These are phyloP conservation scores for Ziziphus jujuba DNA, from an alignment of 306 rosid genomes.

Conservation along the genomic window DNA sequence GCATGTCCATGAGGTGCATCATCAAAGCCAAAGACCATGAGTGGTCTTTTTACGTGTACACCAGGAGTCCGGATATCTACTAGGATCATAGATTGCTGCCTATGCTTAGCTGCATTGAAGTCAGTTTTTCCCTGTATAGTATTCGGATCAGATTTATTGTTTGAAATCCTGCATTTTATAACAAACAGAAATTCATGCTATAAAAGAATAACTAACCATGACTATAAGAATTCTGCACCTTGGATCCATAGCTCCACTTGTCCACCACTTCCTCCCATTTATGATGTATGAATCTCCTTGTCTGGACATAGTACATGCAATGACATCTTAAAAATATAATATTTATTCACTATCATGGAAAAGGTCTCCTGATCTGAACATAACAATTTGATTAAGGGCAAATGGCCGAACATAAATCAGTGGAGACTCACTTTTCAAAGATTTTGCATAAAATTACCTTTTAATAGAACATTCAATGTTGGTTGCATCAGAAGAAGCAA, in stretches of 20 bases:
- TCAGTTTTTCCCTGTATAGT: slow-evolving; percentile 87
- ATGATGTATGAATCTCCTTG: slow-evolving; percentile 80
- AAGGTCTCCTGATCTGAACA: background rate
- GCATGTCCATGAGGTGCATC: slow-evolving; percentile 99
- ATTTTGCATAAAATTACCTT: slow-evolving; percentile 48
- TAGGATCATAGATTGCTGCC: slow-evolving; percentile 94
- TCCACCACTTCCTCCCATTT: slow-evolving; percentile 97
- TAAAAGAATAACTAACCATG: slow-evolving; percentile 67
- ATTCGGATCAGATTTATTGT: slow-evolving; percentile 27
- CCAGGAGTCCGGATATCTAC: slow-evolving; percentile 88
- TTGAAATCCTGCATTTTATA: slow-evolving; percentile 1
- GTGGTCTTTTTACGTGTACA: slow-evolving; percentile 74
- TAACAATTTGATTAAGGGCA: background rate
- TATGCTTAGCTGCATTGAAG: slow-evolving; percentile 73
- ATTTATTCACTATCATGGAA: too few species aligned
- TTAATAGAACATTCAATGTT: slow-evolving; percentile 83
- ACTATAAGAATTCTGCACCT: slow-evolving; percentile 85
- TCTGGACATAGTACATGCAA: slow-evolving; percentile 30
- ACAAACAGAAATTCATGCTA: slow-evolving; percentile 9
- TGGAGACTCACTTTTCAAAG: slow-evolving; percentile 10
- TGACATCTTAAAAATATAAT: background rate
- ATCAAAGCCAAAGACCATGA: slow-evolving; percentile 88
- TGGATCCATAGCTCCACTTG: slow-evolving; percentile 99
- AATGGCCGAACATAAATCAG: background rate
- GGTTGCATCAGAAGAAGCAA: slow-evolving; percentile 97